Conservation (phyloP, 1,284 basidiomycete genomes). For the Coriolopsis trogii region DNA sequence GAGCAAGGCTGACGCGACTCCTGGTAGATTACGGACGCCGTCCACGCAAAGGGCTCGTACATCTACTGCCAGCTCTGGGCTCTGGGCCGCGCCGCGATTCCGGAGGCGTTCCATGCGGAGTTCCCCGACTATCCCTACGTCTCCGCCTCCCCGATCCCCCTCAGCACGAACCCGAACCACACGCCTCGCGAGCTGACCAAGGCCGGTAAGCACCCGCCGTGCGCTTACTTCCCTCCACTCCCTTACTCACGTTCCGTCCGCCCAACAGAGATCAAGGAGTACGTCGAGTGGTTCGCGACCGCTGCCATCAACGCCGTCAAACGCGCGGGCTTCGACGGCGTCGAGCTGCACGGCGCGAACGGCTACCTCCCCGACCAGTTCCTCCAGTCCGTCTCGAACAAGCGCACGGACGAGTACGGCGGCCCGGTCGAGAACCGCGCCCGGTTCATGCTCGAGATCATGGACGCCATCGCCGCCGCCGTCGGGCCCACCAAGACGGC, state of each 20-base stretch:
- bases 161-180: not conserved
- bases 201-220: not conserved
- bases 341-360: slow-evolving; percentile 37
- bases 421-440: slow-evolving; percentile 53
- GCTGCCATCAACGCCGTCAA: slow-evolving; percentile 30
- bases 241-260: not conserved
- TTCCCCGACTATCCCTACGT: not conserved
- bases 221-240: no score
- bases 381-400: slow-evolving; percentile 42
- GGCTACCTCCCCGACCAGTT: slow-evolving; percentile 44
- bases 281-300: slow-evolving; percentile 21
- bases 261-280: slow-evolving; percentile 31
- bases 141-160: not conserved
- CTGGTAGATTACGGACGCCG: slow-evolving; percentile 19
- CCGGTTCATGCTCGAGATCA: slow-evolving; percentile 49
- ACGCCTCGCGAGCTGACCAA: not conserved
- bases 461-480: slow-evolving; percentile 43
- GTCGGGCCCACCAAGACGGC: slow-evolving; percentile 45
- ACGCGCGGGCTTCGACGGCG: slow-evolving; percentile 24
- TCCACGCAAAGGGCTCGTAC: slow-evolving; percentile 31
- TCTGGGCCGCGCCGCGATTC: slow-evolving; percentile 32
- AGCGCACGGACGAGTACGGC: slow-evolving; percentile 59
- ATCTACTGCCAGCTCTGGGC: slow-evolving; percentile 50
- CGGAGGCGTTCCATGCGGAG: not conserved
- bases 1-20: not conserved